Base-by-base conservation (phyloP, 768 basidiomycete species). In the Trametes coccinea region DNA sequence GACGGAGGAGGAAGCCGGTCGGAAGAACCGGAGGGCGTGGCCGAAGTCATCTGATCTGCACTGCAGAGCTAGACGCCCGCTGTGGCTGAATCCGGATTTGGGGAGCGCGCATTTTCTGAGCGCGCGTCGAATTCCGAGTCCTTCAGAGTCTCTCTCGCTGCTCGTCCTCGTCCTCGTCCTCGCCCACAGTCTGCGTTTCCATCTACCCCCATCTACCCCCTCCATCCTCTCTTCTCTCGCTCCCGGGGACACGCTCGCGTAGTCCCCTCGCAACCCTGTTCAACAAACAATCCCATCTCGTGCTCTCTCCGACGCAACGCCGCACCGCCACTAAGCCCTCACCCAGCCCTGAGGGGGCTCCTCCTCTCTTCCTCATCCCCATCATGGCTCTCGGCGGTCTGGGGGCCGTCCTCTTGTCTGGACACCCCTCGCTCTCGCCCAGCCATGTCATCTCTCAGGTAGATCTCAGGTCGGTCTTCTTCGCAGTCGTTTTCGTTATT, bases 381-480 rank as follows among this genome's bases (percentile, higher is more conserved):
- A 79, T 80, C 77, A 73, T 88, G 72, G 86, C 84, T 72, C 76
- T 88, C 60, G 85, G 83, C 71, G 83, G 82, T 53, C 74, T 89
- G 64, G 80, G 82, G 65, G 75, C 87, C 61, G 77, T 89, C 72
- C 82, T 86, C 47, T 75, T 85, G 67, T 82, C 80, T 72, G 80
- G 78, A 43, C 82, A 83, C 17, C 76, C 84, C 67, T 73, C 80
- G 65, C 77, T 83, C 64, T 78, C 62, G 2, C 43, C 55, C 27
- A 48, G 56, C 49, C 59, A 57, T 54, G 72, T 86, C 65, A 73
- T 82, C 65, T 79, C 79, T 64, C 84, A 83, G 70, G 79, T 84
- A 57, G 88, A 89, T 72, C 74, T 89, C 71, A 83, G 84, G 75
- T 87, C 88, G 66, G 77, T 90, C 69, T 80, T 93, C 74, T 86